Percentiles rank a stretch among this genome's conserved stretches.
Conservation (phyloP, 345 rosid genomes). For the Brassica juncea region DNA sequence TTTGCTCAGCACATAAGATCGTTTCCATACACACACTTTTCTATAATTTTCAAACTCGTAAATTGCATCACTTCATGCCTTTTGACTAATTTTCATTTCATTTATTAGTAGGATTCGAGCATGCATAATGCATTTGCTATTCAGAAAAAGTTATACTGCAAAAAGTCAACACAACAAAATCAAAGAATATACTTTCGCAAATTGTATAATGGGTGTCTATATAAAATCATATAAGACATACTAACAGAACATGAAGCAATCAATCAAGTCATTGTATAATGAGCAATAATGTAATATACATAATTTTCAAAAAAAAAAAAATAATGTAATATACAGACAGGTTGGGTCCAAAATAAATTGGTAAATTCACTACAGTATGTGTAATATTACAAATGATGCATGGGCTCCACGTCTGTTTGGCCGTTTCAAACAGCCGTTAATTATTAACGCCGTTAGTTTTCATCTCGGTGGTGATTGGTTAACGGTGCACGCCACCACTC, state of each 20-base stretch:
- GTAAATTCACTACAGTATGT: background rate
- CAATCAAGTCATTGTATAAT: conserved; percentile 23
- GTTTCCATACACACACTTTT: background rate
- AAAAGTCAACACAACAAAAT: conserved; percentile 19
- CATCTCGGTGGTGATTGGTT: conserved; percentile 56
- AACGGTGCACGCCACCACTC: conserved; percentile 93
- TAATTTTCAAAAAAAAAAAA: no score
- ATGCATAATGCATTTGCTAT: conserved; percentile 1
- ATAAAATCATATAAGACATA: background rate
- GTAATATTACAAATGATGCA: conserved; percentile 13
- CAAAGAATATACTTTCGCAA: conserved; percentile 23
- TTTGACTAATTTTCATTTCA: background rate
- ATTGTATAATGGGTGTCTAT: background rate
- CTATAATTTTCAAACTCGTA: background rate
- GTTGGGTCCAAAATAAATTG: conserved; percentile 27
- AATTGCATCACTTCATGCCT: background rate
- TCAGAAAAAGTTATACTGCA: background rate
- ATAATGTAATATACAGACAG: conserved; percentile 26
- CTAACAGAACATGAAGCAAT: background rate
- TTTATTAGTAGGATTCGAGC: background rate
- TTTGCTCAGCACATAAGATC: no score
- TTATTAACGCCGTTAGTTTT: conserved; percentile 24
- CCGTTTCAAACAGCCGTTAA: conserved; percentile 22
- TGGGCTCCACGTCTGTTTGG: conserved; percentile 33
- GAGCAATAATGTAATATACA: conserved; percentile 19